Percentiles rank a stretch among this genome's conserved stretches.
These are phyloP conservation scores for Sorghum bicolor DNA, from an alignment of 176 grass and related monocot species.

Conservation along the genomic window DNA sequence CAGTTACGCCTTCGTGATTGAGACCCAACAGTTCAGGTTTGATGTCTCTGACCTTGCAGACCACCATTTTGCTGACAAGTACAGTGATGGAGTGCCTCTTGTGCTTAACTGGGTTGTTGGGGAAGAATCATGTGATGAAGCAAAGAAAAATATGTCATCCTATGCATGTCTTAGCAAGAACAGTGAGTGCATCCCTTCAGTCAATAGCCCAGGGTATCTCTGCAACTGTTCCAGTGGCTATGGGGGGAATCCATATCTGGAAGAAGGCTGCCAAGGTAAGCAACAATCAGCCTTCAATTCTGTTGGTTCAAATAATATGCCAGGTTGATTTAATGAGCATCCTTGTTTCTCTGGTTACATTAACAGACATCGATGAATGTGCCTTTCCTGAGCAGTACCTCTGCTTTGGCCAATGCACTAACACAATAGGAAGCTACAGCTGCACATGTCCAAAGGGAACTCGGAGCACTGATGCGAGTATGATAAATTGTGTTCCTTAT, in stretches of 20 bases:
- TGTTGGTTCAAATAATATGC: not conserved
- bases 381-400: not conserved
- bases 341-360: not conserved
- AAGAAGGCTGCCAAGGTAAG: slow-evolving; percentile 37
- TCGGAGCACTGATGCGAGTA: not conserved
- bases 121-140: slow-evolving; percentile 14
- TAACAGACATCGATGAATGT: not conserved
- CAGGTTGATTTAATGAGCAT: not conserved
- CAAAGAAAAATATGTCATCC: slow-evolving; percentile 2
- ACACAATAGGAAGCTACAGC: not conserved
- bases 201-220: slow-evolving; percentile 31
- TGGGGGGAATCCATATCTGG: slow-evolving; percentile 36
- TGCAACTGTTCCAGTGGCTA: slow-evolving; percentile 27
- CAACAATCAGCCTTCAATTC: not conserved
- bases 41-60: slow-evolving; percentile 28
- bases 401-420: not conserved
- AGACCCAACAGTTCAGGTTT: slow-evolving; percentile 25
- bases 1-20: slow-evolving; percentile 41
- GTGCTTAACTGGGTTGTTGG: slow-evolving; percentile 41
- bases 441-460: slow-evolving; percentile 6
- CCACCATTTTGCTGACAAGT: slow-evolving; percentile 17
- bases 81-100: slow-evolving; percentile 21
- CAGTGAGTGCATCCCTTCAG: slow-evolving; percentile 1
- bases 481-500: not conserved
- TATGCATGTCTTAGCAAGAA: slow-evolving; percentile 33